These are phyloP conservation scores for Circinella umbellata DNA, from an alignment of 371 early-diverging fungal species.

Conservation along the genomic window DNA sequence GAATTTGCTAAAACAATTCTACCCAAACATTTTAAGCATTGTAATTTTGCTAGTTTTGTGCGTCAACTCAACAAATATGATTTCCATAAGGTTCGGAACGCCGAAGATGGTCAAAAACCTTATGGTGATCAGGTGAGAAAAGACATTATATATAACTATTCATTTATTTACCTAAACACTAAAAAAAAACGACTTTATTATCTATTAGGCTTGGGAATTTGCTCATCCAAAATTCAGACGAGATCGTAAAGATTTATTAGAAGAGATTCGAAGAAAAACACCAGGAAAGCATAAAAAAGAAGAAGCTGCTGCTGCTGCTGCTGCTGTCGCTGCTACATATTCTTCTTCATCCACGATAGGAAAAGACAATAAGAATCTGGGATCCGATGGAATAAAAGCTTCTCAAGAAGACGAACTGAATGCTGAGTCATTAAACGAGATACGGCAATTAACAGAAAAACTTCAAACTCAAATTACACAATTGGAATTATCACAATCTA, in stretches of 20 bases:
- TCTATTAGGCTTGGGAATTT: slow-evolving; percentile 87
- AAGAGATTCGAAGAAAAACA: slow-evolving; percentile 64
- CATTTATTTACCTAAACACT: background rate
- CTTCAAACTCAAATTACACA: slow-evolving; percentile 55
- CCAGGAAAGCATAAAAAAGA: slow-evolving; percentile 38
- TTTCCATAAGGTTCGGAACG: slow-evolving; percentile 84
- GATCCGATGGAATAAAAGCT: background rate
- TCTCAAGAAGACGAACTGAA: slow-evolving; percentile 9
- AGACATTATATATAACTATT: background rate
- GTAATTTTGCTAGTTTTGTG: slow-evolving; percentile 93
- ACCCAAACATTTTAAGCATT: slow-evolving; percentile 90
- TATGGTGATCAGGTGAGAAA: slow-evolving; percentile 58
- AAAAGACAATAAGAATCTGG: slow-evolving; percentile 7
- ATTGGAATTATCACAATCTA: slow-evolving; percentile 33
- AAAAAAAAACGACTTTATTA: too few relatives aligned
- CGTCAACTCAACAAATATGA: slow-evolving; percentile 97
- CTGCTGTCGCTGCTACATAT: background rate
- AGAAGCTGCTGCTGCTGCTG: slow-evolving; percentile 14
- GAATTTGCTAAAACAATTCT: slow-evolving; percentile 77
- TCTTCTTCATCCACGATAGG: slow-evolving; percentile 5
- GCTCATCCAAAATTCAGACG: slow-evolving; percentile 76
- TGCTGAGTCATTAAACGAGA: slow-evolving; percentile 9
- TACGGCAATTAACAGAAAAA: slow-evolving; percentile 31
- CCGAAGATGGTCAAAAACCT: slow-evolving; percentile 57
- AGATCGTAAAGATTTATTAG: slow-evolving; percentile 67